Percentiles rank a stretch among this genome's conserved stretches.
Evolutionary conservation across 306 rosid species (phyloP).

Genomic region (Senna tora): DNA sequence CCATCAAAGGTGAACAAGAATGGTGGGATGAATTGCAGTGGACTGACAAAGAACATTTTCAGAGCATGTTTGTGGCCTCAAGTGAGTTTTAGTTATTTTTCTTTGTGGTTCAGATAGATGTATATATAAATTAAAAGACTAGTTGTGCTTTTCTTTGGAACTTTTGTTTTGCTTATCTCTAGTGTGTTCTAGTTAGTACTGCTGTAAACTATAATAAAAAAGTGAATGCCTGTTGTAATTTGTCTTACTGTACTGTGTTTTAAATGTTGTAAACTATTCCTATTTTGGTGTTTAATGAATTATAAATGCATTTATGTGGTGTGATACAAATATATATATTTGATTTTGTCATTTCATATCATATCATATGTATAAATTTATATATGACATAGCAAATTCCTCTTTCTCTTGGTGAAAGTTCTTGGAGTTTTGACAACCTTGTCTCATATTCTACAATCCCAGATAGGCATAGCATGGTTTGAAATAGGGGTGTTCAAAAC

Average conservation of each 20-base stretch:
- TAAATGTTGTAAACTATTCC: no score
- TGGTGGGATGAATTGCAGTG: constrained; percentile 4
- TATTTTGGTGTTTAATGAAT: no score
- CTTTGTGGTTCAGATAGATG: background rate
- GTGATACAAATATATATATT: no score
- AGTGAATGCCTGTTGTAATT: background rate
- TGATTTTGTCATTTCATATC: no score
- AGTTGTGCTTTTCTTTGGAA: background rate
- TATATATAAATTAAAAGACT: background rate
- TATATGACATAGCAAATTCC: no score
- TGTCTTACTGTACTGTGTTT: background rate
- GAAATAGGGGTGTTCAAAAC: no score
- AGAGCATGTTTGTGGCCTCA: background rate
- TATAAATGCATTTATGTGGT: no score
- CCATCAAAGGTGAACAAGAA: constrained; percentile 14
- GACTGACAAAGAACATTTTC: constrained; percentile 19
- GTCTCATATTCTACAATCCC: no score
- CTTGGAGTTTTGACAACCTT: no score
- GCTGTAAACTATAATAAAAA: background rate
- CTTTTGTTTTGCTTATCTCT: background rate
- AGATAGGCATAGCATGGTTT: no score
- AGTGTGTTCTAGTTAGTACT: background rate
- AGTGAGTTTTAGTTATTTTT: background rate
- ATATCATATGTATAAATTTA: no score
- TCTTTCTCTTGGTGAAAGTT: no score